These are phyloP conservation scores for Marsdenia floribunda DNA, from an alignment of 257 asterid species.

Conservation along the genomic window DNA sequence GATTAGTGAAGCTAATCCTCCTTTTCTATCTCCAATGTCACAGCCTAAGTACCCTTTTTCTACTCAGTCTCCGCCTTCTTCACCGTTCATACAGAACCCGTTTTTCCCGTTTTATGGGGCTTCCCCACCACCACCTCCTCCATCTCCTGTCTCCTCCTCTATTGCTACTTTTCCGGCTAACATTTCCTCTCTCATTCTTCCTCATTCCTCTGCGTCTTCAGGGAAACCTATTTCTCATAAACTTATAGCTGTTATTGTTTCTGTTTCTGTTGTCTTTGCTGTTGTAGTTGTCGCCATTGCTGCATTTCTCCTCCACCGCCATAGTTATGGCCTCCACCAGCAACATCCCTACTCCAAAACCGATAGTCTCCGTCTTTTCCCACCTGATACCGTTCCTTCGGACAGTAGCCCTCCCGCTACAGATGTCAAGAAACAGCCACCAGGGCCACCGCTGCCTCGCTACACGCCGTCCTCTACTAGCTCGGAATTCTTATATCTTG, in stretches of 20 bases:
- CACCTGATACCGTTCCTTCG: slow-evolving; percentile 45
- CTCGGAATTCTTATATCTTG: slow-evolving; percentile 73
- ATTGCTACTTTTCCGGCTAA: slow-evolving; percentile 71
- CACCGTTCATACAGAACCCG: slow-evolving; percentile 30
- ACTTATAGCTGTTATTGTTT: slow-evolving; percentile 46
- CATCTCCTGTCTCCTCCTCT: slow-evolving; percentile 30
- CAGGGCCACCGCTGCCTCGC: slow-evolving; percentile 33
- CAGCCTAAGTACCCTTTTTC: slow-evolving; percentile 66
- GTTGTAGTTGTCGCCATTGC: slow-evolving; percentile 24
- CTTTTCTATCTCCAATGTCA: slow-evolving; percentile 40
- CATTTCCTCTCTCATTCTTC: slow-evolving; percentile 77
- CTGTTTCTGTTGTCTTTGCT: slow-evolving; percentile 41
- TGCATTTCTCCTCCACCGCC: slow-evolving; percentile 44
- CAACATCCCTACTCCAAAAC: slow-evolving; percentile 26
- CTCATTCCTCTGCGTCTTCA: slow-evolving; percentile 47
- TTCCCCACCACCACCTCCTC: slow-evolving; percentile 59
- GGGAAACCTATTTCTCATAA: slow-evolving; percentile 41
- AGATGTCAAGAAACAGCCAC: slow-evolving; percentile 36
- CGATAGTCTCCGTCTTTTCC: slow-evolving; percentile 66
- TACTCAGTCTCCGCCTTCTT: slow-evolving; percentile 33
- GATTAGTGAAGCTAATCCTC: slow-evolving; percentile 28
- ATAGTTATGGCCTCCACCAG: slow-evolving; percentile 24
- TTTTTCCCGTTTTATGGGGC: slow-evolving; percentile 54
- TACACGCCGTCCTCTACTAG: slow-evolving; percentile 50
- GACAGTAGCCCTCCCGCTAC: slow-evolving; percentile 30